Conservation (phyloP, 805 yeast genomes). For the Scheffersomyces stipitis region DNA sequence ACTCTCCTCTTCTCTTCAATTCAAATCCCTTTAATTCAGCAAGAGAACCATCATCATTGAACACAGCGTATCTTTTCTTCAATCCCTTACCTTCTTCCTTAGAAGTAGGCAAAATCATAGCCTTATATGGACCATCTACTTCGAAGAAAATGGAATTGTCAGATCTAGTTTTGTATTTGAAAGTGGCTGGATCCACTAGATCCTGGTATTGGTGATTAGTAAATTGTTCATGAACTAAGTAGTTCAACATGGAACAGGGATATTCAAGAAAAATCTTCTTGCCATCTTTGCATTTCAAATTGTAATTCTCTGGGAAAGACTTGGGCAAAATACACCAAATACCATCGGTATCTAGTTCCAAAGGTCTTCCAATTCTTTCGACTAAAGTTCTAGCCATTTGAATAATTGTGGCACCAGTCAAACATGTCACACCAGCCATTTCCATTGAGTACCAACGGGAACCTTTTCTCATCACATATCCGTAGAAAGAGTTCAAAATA, state of each 20-base stretch:
- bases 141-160: constrained; percentile 97
- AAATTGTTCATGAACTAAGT: constrained; percentile 83
- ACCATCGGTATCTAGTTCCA: constrained; percentile 98
- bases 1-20: constrained; percentile 93
- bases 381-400: constrained; percentile 94
- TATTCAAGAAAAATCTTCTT: constrained; percentile 76
- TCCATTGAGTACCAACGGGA: constrained; percentile 99
- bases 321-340: constrained; percentile 97
- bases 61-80: constrained; percentile 95
- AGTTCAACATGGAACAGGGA: constrained; percentile 95
- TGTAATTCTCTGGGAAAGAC: constrained; percentile 88
- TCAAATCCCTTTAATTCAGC: constrained; percentile 98
- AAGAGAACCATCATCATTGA: constrained; percentile 87
- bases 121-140: constrained; percentile 97
- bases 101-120: constrained; percentile 96
- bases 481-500: constrained; percentile 93
- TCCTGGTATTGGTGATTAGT: constrained; percentile 96
- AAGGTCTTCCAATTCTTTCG: constrained; percentile 90
- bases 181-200: constrained; percentile 64
- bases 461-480: constrained; percentile 98
- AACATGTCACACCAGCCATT: constrained; percentile 99
- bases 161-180: constrained; percentile 71
- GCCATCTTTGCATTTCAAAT: constrained; percentile 71
- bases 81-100: constrained; percentile 97
- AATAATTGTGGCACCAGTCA: constrained; percentile 96